Evolutionary conservation across 2,329 filamentous ascomycete genomes (phyloP), one percentile per base, ranked within the genome.

Genomic region (Aspergillus sp.): DNA sequence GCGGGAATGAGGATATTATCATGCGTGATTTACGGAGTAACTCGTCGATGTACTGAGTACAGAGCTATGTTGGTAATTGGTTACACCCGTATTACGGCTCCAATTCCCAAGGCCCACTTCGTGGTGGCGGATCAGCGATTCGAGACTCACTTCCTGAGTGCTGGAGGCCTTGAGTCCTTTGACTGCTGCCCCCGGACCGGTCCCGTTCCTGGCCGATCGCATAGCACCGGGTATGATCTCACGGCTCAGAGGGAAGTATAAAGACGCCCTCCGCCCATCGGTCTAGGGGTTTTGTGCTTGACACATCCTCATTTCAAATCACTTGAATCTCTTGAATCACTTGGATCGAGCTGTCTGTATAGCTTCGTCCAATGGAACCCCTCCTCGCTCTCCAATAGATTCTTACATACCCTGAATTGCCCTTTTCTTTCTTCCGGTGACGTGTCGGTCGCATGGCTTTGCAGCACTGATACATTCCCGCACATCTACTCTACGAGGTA

Each of bases 191-290:
- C 58, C 65, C 65, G 65, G 65, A 60, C 65, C 65, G 60, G 63
- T 63, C 54, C 62, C 63, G 65, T 67, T 55, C 63, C 65, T 69
- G 65, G 64, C 67, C 64, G 65, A 67, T 67, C 65, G 67, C 65
- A 69, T 67, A 67, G 63, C 57, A 58, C 65, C 64, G 66, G 67
- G 49, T 60, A 55, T 53, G 31, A 53, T 51, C 31, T 32, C 22
- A 52, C 24, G 24, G n/a, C 24, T 50, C 54, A 57, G 16, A 22
- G 4, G 10, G 32, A 36, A 36, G 26, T 42, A 42, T 42, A 42
- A 42, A n/a, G 16, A 42, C 32, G 32, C 32, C 32, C 14, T 12
- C 32, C 32, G 32, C 32, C 32, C 32, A 9, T 29, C 26, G 26
- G 26, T 29, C 26, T 29, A 9, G 26, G 26, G 26, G 26, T 9